Evolutionary conservation across 129 eudicot genomes (phyloP), one percentile per base, ranked within the genome.

Genomic region (Silybum marianum): DNA sequence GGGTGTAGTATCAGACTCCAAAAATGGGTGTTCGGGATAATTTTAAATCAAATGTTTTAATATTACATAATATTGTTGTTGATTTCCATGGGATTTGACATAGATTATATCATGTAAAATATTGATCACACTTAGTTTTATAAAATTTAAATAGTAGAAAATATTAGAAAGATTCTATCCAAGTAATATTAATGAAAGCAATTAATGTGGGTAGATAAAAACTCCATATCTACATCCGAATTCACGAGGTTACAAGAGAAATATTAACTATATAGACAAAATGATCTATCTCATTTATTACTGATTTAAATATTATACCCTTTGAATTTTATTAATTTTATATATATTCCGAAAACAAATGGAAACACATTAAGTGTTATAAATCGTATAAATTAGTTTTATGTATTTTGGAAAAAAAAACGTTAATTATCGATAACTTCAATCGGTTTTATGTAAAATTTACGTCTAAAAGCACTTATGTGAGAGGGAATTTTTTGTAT

Each of bases 221-320:
- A 34, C 51, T 26, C 48, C 69, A 25, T 40, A 21, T 75, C 82
- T 2, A 75, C 69, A 71, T 84, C 84, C 72, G 78, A 54, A 66
- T 70, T 81, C 88, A 85, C 88, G 88, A 81, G 88, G 75, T 72
- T 73, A 68, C 75, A 78, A 77, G 79, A 77, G 73, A 65, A 32
- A 81, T 81, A 81, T 44, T 81, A 85, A 85, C 65, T 70, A 72
- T 19, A 42, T 69, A 72, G 39, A 25, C 21, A 68, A 48, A 77
- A 13, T 74, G 30, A 48, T 75, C 51, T 68, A 38, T 14, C 69
- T 44, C 75, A 81, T 73, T 73, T 74, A 74, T 44, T 30, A 80
- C 58, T 54, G 48, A 8, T 40, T 7, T 28, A 16, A 54, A 18
- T 54, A 54, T 4, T 16, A 18, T 16, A 54, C 9, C 4, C 63